These are phyloP conservation scores for Bocquillonia castaneifolia DNA, from an alignment of 441 rosid species.

Conservation along the genomic window DNA sequence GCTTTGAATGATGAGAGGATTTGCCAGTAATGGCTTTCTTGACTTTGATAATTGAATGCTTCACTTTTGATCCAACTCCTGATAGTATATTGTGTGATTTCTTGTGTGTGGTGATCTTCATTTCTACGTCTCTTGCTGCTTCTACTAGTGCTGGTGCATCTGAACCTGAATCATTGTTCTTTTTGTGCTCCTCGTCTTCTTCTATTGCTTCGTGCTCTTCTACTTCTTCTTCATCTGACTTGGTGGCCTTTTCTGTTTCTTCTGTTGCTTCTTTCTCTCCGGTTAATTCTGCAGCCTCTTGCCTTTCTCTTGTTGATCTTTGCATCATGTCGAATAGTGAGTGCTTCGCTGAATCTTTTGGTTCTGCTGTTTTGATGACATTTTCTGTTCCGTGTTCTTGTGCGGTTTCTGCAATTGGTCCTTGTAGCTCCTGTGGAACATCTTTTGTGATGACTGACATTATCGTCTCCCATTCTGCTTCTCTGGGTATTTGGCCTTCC, in stretches of 20 bases:
- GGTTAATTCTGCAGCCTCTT: conserved; percentile 19
- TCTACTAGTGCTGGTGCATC: conserved; percentile 65
- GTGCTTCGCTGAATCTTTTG: conserved; percentile 32
- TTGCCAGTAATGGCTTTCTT: conserved; percentile 84
- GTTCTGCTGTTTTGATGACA: conserved; percentile 11
- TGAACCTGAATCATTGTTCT: conserved; percentile 47
- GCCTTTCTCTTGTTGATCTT: conserved; percentile 29
- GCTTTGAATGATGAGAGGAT: conserved; percentile 71
- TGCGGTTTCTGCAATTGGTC: conserved; percentile 21
- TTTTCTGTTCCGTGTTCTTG: conserved; percentile 24
- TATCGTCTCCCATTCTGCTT: conserved; percentile 23
- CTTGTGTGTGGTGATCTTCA: conserved; percentile 48
- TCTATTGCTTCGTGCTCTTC: conserved; percentile 26
- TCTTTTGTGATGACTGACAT: conserved; percentile 17
- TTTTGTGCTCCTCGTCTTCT: conserved; percentile 47
- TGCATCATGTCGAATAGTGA: conserved; percentile 35
- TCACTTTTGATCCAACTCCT: conserved; percentile 85
- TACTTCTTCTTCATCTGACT: conserved; percentile 39
- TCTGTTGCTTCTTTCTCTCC: conserved; percentile 27
- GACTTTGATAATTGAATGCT: conserved; percentile 85
- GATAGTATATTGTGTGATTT: conserved; percentile 76
- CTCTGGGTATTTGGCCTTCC: conserved; percentile 26
- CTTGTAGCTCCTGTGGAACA: conserved; percentile 20
- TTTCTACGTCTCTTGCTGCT: conserved; percentile 49
- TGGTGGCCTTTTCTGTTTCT: conserved; percentile 36